Conservation (phyloP, 1,284 basidiomycete species). For the Phylloporus sp. region DNA sequence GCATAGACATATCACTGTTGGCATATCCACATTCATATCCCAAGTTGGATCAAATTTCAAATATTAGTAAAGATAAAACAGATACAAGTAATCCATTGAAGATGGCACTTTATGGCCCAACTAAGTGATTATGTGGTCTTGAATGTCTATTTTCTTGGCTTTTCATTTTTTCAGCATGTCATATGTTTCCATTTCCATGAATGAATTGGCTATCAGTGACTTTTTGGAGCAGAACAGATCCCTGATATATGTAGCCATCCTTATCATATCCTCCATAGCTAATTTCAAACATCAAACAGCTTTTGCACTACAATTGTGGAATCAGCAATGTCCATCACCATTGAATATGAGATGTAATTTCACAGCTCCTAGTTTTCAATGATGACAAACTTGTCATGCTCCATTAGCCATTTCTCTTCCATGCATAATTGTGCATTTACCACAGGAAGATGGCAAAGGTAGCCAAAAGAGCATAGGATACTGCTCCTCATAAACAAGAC, state of each 20-base stretch:
- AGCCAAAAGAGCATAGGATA: constrained; percentile 92
- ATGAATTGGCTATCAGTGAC: constrained; percentile 49
- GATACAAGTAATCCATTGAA: constrained; percentile 87
- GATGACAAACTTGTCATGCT: constrained; percentile 96
- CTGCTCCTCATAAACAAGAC: constrained; percentile 92
- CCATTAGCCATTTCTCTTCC: constrained; percentile 69
- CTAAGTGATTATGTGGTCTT: constrained; percentile 56
- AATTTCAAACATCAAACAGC: constrained; percentile 94
- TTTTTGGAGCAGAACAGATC: constrained; percentile 71
- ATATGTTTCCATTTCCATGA: constrained; percentile 47
- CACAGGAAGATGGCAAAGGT: constrained; percentile 89
- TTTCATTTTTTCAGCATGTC: constrained; percentile 42
- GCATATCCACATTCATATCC: constrained; percentile 98
- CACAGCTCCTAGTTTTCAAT: constrained; percentile 93
- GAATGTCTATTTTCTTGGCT: constrained; percentile 50
- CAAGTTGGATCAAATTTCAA: constrained; percentile 96
- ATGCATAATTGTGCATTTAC: constrained; percentile 92
- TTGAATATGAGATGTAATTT: constrained; percentile 93
- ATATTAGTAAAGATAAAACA: constrained; percentile 99
- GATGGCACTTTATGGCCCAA: constrained; percentile 86
- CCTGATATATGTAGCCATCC: constrained; percentile 93
- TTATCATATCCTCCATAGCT: constrained; percentile 98
- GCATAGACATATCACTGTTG: constrained; percentile 92
- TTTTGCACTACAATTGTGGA: constrained; percentile 99
- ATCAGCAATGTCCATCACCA: constrained; percentile 90